Percentiles rank a stretch among this genome's conserved stretches.
Conservation (phyloP, 768 basidiomycete genomes). For the Scleroderma citrinum region DNA sequence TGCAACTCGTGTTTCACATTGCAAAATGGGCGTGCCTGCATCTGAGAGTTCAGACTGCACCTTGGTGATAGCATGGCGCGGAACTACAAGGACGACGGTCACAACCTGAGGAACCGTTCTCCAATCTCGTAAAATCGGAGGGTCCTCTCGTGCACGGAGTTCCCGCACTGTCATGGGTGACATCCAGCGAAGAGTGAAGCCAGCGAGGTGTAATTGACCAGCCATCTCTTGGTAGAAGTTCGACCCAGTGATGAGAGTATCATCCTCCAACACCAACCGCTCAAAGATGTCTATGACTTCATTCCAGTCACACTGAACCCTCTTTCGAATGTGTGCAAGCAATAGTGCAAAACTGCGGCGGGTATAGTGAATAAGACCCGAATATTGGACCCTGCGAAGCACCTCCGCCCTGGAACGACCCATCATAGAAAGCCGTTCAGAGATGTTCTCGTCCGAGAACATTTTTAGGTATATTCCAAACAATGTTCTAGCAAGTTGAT, state of each 20-base stretch:
- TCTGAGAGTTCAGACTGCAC: slow-evolving; percentile 20
- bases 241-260: slow-evolving; percentile 16
- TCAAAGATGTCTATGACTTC: slow-evolving; percentile 32
- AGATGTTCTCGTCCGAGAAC: slow-evolving; percentile 26
- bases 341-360: slow-evolving; percentile 44
- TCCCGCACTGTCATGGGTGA: slow-evolving; percentile 4
- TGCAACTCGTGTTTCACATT: slow-evolving; percentile 17
- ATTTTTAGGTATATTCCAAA: slow-evolving; percentile 24
- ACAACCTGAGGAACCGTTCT: slow-evolving; percentile 24
- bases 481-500: slow-evolving; percentile 21
- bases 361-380: slow-evolving; percentile 37
- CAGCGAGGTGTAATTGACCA: slow-evolving; percentile 36
- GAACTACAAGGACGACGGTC: slow-evolving; percentile 28
- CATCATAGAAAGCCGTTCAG: slow-evolving; percentile 5
- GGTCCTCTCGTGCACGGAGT: slow-evolving; percentile 3
- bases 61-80: slow-evolving; percentile 18
- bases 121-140: slow-evolving; percentile 27
- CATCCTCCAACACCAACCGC: slow-evolving; percentile 10
- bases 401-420: not conserved
- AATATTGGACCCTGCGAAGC: not conserved
- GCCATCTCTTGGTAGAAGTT: slow-evolving; percentile 44
- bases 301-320: slow-evolving; percentile 37
- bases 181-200: slow-evolving; percentile 17
- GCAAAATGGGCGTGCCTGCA: slow-evolving; percentile 18
- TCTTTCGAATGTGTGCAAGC: slow-evolving; percentile 34